Evolutionary conservation across 805 yeast species (phyloP), one percentile per base, ranked within the genome.

Genomic region (Ogataea siamensis): DNA sequence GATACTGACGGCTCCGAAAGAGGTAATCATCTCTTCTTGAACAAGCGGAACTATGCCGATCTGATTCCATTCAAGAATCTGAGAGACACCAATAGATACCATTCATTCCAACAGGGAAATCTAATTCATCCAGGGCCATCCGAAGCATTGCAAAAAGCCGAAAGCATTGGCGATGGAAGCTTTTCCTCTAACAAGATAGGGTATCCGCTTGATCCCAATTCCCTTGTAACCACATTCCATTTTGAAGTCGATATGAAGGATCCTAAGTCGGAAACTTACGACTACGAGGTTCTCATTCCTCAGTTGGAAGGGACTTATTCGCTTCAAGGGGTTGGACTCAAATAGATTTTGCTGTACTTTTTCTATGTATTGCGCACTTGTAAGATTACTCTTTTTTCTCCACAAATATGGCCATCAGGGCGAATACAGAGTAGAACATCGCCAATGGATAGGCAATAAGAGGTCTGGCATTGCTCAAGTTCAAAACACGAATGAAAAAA

Each of bases 391-490:
- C 45, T 23, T 55, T 54, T 36, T 58, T 60, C 42, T 62, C 67
- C 8, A 54, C 66, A 46, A 93, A 93, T 22, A 93, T 83, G 1
- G 96, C 94, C 95, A 93, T 88, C 50, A 93, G 71, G 21, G 97
- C 96, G 71, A 93, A 93, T 3, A 91, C 89, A 40, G 89, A 79
- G 70, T 93, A 93, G 59, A 91, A 91, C 66, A 93, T 77, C 10
- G 84, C 80, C 54, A 93, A 70, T 2, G 99, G 99, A 57, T 93
- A 93, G 2, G 97, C 99, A 42, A 93, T 83, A 46, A 93, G 74
- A 5, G 84, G 81, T 54, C 99, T 78, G 46, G 91, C 95, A 51
- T 88, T 86, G 35, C 81, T 79, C 42, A 93, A 70, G 54, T 80
- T 86, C 55, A 93, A 70, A 18, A 87, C 88, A 8, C 91, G 76